Evolutionary conservation across 331 rosid species (phyloP).

Genomic region (Phaseolus coccineus): DNA sequence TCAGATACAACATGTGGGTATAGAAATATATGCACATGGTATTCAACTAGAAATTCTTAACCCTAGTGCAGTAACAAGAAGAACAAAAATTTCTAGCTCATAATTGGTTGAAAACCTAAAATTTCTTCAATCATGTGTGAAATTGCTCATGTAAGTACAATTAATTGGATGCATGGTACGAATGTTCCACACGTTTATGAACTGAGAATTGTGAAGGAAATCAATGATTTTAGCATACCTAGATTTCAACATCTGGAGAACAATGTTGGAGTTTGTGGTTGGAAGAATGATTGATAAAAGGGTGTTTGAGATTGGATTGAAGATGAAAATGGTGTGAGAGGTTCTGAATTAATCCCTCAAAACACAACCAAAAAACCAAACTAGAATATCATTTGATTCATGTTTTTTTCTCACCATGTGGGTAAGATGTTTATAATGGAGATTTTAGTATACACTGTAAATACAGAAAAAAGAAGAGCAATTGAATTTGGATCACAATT

Average conservation of each 20-base stretch:
- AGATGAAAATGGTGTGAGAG: constrained; percentile 16
- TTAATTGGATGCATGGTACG: not conserved
- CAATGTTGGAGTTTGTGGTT: constrained; percentile 24
- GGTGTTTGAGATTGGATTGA: not conserved
- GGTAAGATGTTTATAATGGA: not conserved
- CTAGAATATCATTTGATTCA: constrained; percentile 6
- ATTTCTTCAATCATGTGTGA: not conserved
- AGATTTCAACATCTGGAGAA: constrained; percentile 6
- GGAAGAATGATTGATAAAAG: not conserved
- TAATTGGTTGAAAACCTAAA: not conserved
- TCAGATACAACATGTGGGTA: too few species aligned
- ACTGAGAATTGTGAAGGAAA: not conserved
- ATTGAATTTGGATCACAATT: not conserved
- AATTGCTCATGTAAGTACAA: not conserved
- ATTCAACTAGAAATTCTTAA: not conserved
- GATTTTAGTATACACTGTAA: too few species aligned
- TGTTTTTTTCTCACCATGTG: not conserved
- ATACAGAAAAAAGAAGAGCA: not conserved
- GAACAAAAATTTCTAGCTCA: not conserved
- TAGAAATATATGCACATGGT: not conserved
- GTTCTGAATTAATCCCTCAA: constrained; percentile 23
- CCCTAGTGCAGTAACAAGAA: not conserved
- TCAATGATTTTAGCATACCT: constrained; percentile 12
- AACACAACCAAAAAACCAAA: not conserved
- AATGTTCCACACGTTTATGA: not conserved